Base-by-base conservation (phyloP, 306 rosid genomes). In the Quercus gilva region DNA sequence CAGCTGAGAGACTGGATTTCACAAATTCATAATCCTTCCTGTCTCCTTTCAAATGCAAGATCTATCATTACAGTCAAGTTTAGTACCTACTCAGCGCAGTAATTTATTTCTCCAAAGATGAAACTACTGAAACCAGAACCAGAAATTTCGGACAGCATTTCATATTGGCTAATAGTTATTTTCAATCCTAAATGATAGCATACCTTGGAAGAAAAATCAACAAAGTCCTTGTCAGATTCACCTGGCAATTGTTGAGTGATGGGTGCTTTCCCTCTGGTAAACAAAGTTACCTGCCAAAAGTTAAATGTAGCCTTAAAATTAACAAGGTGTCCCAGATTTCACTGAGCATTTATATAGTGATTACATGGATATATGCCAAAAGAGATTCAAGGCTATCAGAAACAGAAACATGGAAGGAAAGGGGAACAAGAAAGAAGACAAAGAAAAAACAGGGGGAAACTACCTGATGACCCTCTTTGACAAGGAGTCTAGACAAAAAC, bases 391-490 rank as follows among this genome's bases (percentile, higher is more conserved):
- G 17, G 8, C 41, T 28, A 31, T 55, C 63, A 51, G 4, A 55
- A 55, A 29, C 41, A 55, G 19, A 19, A 45, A 43, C 9, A 45
- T 12, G 20, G 58, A 72, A 25, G 20, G 23, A 21, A 56, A 31
- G 8, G 0, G 3, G 1, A 4, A 61, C 9, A 2, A 9, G 15
- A 5, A n/a, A n/a, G 55, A 14, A 64, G 10, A 0, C 15, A 35
- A n/a, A 45, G 51, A 0, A 2, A 61, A 9, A 33, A 26, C 45
- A 14, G 11, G 23, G 67, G 74, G 11, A 61, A 55, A 70, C 69
- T 28, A 94, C 97, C 96, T 92, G 92, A 83, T 95, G 97, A 79
- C 99, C 99, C 79, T 91, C 94, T 76, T 95, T 91, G 80, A 95
- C 93, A 73, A 95, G 99, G 23, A 87, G 98, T 58, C 98, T 91